phyloP scores from a whole-genome alignment of 768 basidiomycete genomes.

The Leccinum incarnatum region DNA sequence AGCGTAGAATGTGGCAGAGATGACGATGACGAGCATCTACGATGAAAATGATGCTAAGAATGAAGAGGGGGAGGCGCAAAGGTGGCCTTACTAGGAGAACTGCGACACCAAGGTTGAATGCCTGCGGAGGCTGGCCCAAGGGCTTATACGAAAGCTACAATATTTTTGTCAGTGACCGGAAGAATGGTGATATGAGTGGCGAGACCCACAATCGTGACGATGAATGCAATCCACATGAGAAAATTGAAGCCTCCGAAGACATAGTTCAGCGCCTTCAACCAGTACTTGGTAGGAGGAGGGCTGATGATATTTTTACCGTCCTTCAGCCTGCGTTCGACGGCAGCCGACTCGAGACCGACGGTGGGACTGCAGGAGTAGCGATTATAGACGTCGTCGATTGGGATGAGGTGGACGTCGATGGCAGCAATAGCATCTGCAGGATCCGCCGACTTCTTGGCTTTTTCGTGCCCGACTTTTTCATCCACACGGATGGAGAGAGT shows the following conservation, averaged over 20 bases:
- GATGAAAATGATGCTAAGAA: constrained; percentile 10
- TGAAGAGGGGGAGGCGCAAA: constrained; percentile 2
- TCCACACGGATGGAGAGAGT: constrained; percentile 47
- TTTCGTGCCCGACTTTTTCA: constrained; percentile 22
- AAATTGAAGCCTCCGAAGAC: constrained; percentile 59
- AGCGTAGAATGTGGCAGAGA: constrained; percentile 48
- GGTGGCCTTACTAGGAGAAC: constrained; percentile 42
- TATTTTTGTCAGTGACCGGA: constrained; percentile 11
- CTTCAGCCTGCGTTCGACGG: constrained; percentile 39
- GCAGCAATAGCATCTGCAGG: constrained; percentile 39
- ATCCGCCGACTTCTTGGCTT: constrained; percentile 25
- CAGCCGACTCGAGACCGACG: constrained; percentile 46
- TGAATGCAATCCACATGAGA: constrained; percentile 53
- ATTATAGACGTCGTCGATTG: constrained; percentile 40
- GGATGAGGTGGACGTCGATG: constrained; percentile 49
- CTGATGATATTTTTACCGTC: constrained; percentile 49
- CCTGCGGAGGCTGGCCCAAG: constrained; percentile 41
- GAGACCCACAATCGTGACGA: constrained; percentile 41
- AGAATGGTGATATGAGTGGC: background rate
- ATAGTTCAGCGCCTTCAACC: constrained; percentile 50
- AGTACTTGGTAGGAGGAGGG: constrained; percentile 46
- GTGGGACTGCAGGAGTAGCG: constrained; percentile 43
- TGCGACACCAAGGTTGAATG: constrained; percentile 51
- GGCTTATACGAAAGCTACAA: constrained; percentile 51
- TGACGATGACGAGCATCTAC: constrained; percentile 41